These are phyloP conservation scores for Austropuccinia psidii DNA, from an alignment of 1,284 basidiomycete species.

Conservation along the genomic window DNA sequence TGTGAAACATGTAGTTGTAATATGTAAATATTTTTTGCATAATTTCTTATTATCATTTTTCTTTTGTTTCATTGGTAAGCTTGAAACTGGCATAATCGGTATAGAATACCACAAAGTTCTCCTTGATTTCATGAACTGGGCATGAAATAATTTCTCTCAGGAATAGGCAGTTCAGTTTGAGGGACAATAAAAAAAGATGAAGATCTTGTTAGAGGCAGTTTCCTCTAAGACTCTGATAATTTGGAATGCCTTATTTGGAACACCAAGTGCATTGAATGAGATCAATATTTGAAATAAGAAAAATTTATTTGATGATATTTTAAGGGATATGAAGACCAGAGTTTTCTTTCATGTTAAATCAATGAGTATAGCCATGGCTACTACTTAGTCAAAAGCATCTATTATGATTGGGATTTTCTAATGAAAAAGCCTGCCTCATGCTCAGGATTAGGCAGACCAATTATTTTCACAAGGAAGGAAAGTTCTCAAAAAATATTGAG, in stretches of 20 bases:
- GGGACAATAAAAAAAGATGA: not conserved
- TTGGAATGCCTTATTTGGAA: constrained; percentile 19
- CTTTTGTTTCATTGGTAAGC: no score
- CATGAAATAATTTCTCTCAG: not conserved
- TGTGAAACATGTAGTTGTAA: no score
- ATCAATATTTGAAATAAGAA: not conserved
- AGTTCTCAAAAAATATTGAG: not conserved
- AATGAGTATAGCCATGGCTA: constrained; percentile 6
- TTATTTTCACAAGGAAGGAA: not conserved
- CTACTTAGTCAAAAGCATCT: constrained; percentile 18
- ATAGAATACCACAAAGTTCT: no score
- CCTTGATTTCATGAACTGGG: constrained; percentile 21
- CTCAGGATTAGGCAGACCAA: no score
- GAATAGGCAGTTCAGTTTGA: not conserved
- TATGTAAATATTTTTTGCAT: no score
- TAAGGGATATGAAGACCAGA: not conserved
- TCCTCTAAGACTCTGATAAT: constrained; percentile 1
- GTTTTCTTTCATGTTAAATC: not conserved
- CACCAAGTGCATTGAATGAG: constrained; percentile 2
- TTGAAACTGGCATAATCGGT: no score
- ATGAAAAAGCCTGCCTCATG: no score
- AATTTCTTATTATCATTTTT: no score
- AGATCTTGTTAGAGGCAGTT: not conserved
- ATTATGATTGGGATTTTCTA: no score
- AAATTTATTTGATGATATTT: not conserved